Evolutionary conservation across 495 filamentous ascomycete species (phyloP).

Genomic region (Amniculicola lignicola): DNA sequence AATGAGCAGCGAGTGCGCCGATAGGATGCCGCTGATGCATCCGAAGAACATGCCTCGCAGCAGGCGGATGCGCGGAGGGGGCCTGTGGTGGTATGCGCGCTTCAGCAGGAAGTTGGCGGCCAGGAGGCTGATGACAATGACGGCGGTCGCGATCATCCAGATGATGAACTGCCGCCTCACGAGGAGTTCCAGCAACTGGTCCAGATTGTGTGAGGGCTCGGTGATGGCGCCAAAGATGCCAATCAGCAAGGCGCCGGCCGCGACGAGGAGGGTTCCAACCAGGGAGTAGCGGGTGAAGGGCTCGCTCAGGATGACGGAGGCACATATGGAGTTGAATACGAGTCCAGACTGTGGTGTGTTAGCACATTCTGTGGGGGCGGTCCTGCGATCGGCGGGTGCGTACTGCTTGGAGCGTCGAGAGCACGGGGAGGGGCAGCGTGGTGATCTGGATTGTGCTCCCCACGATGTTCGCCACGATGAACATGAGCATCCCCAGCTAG

Average conservation of each 20-base stretch:
- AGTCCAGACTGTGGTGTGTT: conserved; percentile 63
- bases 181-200: conserved; percentile 75
- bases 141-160: conserved; percentile 79
- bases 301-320: conserved; percentile 87
- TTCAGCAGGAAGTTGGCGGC: conserved; percentile 57
- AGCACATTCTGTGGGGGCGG: background rate
- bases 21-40: conserved; percentile 77
- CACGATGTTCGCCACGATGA: conserved; percentile 87
- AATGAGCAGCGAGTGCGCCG: conserved; percentile 86
- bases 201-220: conserved; percentile 87
- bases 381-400: conserved; percentile 29
- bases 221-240: conserved; percentile 90
- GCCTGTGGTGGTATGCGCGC: conserved; percentile 50
- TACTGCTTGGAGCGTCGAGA: conserved; percentile 90
- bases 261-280: conserved; percentile 83
- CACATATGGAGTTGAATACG: conserved; percentile 97
- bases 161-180: conserved; percentile 72
- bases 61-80: conserved; percentile 68
- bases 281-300: conserved; percentile 91
- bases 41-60: conserved; percentile 84
- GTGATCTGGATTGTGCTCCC: conserved; percentile 98
- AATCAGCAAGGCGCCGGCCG: conserved; percentile 80
- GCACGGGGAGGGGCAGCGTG: conserved; percentile 86
- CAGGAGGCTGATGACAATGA: conserved; percentile 68
- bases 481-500: conserved; percentile 90